Evolutionary conservation across 2,329 filamentous ascomycete species (phyloP).

Genomic region (Phialophora macrospora): DNA sequence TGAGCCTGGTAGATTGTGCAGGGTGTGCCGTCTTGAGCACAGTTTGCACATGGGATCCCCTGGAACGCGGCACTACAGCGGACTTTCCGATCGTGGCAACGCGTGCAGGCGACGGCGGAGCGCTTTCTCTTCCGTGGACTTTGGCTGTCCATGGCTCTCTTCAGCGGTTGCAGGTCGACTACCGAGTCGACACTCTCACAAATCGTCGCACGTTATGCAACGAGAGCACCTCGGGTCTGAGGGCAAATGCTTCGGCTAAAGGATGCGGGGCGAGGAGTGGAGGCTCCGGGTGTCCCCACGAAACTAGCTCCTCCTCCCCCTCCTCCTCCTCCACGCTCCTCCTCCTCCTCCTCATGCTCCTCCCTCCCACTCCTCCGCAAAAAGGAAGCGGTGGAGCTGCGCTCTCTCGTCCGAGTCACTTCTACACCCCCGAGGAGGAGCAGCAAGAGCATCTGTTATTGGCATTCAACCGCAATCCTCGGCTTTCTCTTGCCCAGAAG

Average conservation of each 20-base stretch:
- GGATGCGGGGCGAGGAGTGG: constrained; percentile 1
- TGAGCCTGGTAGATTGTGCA: constrained; percentile 28
- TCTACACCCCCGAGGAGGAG: not conserved
- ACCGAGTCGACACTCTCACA: not conserved
- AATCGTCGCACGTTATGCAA: not conserved
- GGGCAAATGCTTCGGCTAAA: not conserved
- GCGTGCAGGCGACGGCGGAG: constrained; percentile 43
- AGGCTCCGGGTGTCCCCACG: not conserved
- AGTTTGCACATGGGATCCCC: constrained; percentile 58
- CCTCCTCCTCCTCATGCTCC: not conserved
- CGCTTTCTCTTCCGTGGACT: constrained; percentile 36
- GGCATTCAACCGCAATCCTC: not conserved
- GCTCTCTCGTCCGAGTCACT: not conserved
- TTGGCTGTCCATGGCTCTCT: constrained; percentile 9
- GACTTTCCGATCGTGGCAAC: constrained; percentile 45
- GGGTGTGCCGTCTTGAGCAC: constrained; percentile 38
- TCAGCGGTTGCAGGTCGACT: not conserved
- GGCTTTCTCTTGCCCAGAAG: not conserved
- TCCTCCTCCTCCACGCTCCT: not conserved
- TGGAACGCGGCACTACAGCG: constrained; percentile 43
- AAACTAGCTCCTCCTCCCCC: not conserved
- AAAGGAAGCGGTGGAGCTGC: not conserved
- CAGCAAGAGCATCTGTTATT: not conserved
- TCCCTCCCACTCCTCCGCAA: not conserved
- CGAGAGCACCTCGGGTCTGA: not conserved